Evolutionary conservation across 257 asterid genomes (phyloP), one percentile per base, ranked within the genome.

Genomic region (Mentha longifolia): DNA sequence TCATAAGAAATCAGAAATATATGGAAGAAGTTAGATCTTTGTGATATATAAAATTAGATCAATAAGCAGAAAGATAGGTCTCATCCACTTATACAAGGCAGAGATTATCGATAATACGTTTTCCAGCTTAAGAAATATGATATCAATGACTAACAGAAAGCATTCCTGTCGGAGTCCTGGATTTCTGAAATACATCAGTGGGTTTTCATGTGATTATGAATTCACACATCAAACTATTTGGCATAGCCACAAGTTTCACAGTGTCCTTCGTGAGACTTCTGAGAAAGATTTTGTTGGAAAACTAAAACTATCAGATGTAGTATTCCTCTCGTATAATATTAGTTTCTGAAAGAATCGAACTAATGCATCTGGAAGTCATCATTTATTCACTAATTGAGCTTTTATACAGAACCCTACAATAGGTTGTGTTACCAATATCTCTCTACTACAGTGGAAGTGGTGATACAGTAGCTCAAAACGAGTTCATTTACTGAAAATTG

Each of bases 381-480:
- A n/a, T 59, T 13, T 76, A 74, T 74, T 73, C 65, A 71, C 75
- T 66, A 57, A 61, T 43, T 71, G 64, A 58, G 59, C 63, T 57
- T 33, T 28, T 41, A 39, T 66, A 73, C 58, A 60, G 46, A 61
- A 50, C 56, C 45, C 64, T 62, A 71, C 31, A 73, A 22, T 59
- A 37, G 35, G 59, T 65, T 31, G 22, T 50, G 30, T 39, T 52
- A 74, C 79, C 73, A 76, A 68, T 72, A 61, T 54, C 68, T 72
- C 77, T 77, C 75, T n/a, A 60, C 42, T 31, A 30, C 77, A 83
- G 79, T 45, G 37, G 56, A 75, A 61, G 75, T 72, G 77, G 74
- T 19, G 65, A 46, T 35, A 30, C 25, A 76, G 46, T 58, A 59
- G 62, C 78, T 56, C 64, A 68, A 63, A 75, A 35, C 70, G 61